These are phyloP conservation scores for Scenedesmus sp. DNA, from an alignment of 163 green algal species.

Conservation along the genomic window DNA sequence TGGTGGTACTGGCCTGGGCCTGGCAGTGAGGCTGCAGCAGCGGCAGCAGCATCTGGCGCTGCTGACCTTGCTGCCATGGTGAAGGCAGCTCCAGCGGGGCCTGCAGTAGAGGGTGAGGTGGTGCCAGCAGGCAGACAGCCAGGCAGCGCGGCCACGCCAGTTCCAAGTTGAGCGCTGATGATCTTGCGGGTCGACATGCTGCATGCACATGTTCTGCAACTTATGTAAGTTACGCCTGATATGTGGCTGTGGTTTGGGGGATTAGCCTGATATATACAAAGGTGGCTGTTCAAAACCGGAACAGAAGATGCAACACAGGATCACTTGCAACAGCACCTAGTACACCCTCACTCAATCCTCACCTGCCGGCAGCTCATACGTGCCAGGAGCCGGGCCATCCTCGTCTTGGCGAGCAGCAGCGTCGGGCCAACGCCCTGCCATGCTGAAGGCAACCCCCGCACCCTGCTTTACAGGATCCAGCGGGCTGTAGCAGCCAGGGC, in stretches of 20 bases:
- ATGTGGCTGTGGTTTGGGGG: background rate
- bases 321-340: too few species aligned
- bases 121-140: background rate
- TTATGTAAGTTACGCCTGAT: background rate
- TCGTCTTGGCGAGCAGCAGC: too few species aligned
- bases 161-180: background rate
- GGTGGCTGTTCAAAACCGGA: too few species aligned
- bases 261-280: too few species aligned
- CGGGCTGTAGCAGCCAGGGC: slow-evolving; percentile 19
- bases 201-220: background rate
- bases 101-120: background rate
- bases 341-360: background rate
- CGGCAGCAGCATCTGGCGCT: background rate
- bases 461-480: slow-evolving; percentile 6
- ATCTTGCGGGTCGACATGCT: background rate
- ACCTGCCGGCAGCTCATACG: background rate
- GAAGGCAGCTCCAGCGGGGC: background rate
- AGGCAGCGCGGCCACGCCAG: background rate
- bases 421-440: background rate
- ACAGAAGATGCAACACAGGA: too few species aligned
- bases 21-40: background rate
- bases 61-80: background rate
- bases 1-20: slow-evolving; percentile 37
- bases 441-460: slow-evolving; percentile 14
- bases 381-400: slow-evolving; percentile 12